Evolutionary conservation across 108 stramenopile genomes (phyloP).

Genomic region (Skeletonema grethae): DNA sequence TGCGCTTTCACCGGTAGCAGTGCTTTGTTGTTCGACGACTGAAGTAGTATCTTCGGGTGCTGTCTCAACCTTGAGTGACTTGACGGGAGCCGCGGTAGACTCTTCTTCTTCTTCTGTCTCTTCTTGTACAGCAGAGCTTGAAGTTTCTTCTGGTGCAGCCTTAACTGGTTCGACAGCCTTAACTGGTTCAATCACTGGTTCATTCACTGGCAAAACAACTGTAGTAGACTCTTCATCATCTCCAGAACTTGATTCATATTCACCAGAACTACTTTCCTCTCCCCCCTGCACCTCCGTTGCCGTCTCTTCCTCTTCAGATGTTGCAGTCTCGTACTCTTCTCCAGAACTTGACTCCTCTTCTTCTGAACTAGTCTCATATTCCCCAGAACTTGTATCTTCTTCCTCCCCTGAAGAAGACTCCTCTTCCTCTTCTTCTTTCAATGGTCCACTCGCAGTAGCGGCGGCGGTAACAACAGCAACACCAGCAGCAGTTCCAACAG

Average conservation of each 20-base stretch:
- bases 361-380: neutral
- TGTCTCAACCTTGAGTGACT: too few relatives aligned
- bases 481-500: neutral
- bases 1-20: too few relatives aligned
- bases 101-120: neutral
- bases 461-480: neutral
- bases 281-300: conserved; percentile 5
- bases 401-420: conserved; percentile 4
- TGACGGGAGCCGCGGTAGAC: too few relatives aligned
- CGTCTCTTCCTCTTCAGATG: neutral
- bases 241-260: too few relatives aligned
- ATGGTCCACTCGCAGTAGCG: neutral
- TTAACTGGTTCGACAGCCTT: too few relatives aligned
- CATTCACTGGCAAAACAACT: neutral
- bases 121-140: conserved; percentile 5
- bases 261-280: neutral
- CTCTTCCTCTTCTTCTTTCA: conserved; percentile 5
- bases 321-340: neutral
- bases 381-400: neutral
- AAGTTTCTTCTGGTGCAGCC: neutral
- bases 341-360: conserved; percentile 12
- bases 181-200: too few relatives aligned
- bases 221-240: neutral
- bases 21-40: too few relatives aligned
- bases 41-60: too few relatives aligned